phyloP scores from a whole-genome alignment of 1,139 yeast genomes.

The Komagataea norvegica region DNA sequence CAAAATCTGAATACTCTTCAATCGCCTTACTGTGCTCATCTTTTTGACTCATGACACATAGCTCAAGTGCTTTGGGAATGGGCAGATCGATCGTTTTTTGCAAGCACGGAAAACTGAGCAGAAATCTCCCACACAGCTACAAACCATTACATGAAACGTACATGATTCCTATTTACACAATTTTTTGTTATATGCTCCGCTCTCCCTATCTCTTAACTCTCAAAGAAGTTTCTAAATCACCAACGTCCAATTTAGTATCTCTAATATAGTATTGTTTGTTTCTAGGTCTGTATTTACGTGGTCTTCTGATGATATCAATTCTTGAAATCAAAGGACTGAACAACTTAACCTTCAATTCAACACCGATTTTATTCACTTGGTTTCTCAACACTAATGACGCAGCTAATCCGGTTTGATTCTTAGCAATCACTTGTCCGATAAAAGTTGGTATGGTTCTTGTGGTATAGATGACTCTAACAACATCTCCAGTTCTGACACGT shows the following conservation, averaged over 20 bases:
- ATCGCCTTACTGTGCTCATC: conserved; percentile 11
- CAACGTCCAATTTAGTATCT: conserved; percentile 77
- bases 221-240: conserved; percentile 54
- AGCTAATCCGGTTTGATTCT: conserved; percentile 66
- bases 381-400: conserved; percentile 75
- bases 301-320: conserved; percentile 71
- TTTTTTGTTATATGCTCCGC: not conserved
- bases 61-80: too few species aligned
- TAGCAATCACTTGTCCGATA: conserved; percentile 71
- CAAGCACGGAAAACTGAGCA: too few species aligned
- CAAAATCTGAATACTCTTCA: conserved; percentile 15
- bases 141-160: conserved; percentile 1
- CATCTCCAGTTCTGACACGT: conserved; percentile 71
- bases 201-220: conserved; percentile 28
- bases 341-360: conserved; percentile 73
- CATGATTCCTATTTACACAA: conserved; percentile 7
- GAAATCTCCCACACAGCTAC: conserved; percentile 1
- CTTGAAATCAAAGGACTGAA: conserved; percentile 73
- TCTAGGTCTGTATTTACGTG: conserved; percentile 64
- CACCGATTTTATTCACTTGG: conserved; percentile 71
- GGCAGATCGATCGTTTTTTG: too few species aligned
- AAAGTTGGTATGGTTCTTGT: conserved; percentile 50
- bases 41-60: conserved; percentile 2
- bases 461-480: conserved; percentile 69
- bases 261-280: conserved; percentile 86